Evolutionary conservation across 106 monocot species (phyloP).

Genomic region (Acanthochlamys bracteata): DNA sequence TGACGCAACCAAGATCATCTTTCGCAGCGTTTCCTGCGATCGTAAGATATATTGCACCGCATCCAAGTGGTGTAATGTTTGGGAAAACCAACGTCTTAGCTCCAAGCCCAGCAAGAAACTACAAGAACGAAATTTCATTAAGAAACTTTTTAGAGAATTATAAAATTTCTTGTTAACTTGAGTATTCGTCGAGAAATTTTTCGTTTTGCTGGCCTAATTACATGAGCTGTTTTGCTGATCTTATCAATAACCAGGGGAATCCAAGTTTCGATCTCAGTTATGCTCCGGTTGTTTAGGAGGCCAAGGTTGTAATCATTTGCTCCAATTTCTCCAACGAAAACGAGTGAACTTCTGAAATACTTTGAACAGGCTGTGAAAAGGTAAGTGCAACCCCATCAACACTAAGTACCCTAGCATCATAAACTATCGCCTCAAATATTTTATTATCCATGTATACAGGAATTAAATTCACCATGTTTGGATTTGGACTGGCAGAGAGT

Average conservation of each 20-base stretch:
- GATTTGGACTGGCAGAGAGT: conserved; percentile 15
- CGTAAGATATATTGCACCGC: conserved; percentile 14
- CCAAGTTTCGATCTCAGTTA: neutral
- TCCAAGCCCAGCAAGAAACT: conserved; percentile 28
- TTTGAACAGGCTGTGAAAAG: conserved; percentile 15
- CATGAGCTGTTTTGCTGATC: neutral
- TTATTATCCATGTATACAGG: no score
- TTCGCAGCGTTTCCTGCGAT: neutral
- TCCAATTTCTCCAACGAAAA: conserved; percentile 38
- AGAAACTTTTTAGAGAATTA: no score
- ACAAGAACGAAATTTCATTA: neutral
- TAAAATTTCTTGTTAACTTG: no score
- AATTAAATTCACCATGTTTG: conserved; percentile 6
- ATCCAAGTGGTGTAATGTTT: conserved; percentile 26
- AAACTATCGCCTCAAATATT: no score
- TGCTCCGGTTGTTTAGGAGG: conserved; percentile 10
- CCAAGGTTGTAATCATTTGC: conserved; percentile 39
- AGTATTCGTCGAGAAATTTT: neutral
- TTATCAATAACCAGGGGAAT: neutral
- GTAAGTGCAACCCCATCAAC: no score
- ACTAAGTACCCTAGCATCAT: no score
- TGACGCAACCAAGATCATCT: conserved; percentile 23
- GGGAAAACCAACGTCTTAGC: conserved; percentile 37
- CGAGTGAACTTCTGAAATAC: conserved; percentile 22
- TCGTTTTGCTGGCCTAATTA: neutral